phyloP scores from a whole-genome alignment of 2,329 filamentous ascomycete species.

The Calonectria multiphialidica region DNA sequence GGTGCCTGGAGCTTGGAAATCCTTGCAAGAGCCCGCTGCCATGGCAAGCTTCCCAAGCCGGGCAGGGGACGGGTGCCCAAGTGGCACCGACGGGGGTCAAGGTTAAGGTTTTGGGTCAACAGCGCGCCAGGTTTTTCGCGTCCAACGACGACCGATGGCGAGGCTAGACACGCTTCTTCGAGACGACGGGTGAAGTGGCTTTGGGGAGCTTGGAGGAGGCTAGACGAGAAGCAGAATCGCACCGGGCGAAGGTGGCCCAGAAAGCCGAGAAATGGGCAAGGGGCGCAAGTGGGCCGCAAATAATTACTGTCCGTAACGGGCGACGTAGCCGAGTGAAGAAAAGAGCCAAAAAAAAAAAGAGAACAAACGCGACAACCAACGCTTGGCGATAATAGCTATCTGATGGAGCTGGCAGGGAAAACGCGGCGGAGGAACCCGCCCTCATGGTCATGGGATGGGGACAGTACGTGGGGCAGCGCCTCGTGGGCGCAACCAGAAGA shows the following conservation, averaged over 20 bases:
- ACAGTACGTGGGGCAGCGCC: slow-evolving; percentile 9
- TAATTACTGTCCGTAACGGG: slow-evolving; percentile 13
- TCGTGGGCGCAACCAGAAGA: slow-evolving; percentile 11
- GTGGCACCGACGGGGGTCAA: slow-evolving; percentile 35
- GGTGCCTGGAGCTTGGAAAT: slow-evolving; percentile 34
- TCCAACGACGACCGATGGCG: slow-evolving; percentile 14
- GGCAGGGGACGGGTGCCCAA: slow-evolving; percentile 39
- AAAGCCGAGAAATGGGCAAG: slow-evolving; percentile 14
- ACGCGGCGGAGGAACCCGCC: slow-evolving; percentile 8
- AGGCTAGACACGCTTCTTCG: neutral
- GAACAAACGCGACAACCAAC: slow-evolving; percentile 5
- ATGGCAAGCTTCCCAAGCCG: slow-evolving; percentile 37
- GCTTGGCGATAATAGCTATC: slow-evolving; percentile 7
- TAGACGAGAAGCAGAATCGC: neutral
- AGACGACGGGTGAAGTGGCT: neutral
- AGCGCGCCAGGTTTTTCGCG: slow-evolving; percentile 19
- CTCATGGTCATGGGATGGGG: slow-evolving; percentile 1
- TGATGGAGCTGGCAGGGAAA: slow-evolving; percentile 8
- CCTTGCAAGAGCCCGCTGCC: slow-evolving; percentile 43
- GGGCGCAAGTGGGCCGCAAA: slow-evolving; percentile 13
- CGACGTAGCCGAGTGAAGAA: slow-evolving; percentile 7
- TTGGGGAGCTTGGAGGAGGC: neutral
- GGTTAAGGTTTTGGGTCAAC: slow-evolving; percentile 26
- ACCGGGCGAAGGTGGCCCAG: neutral
- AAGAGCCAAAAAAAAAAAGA: neutral